Percentiles rank a stretch among this genome's conserved stretches.
phyloP scores from a whole-genome alignment of 75 land plant species.

The Gnetum montanum region DNA sequence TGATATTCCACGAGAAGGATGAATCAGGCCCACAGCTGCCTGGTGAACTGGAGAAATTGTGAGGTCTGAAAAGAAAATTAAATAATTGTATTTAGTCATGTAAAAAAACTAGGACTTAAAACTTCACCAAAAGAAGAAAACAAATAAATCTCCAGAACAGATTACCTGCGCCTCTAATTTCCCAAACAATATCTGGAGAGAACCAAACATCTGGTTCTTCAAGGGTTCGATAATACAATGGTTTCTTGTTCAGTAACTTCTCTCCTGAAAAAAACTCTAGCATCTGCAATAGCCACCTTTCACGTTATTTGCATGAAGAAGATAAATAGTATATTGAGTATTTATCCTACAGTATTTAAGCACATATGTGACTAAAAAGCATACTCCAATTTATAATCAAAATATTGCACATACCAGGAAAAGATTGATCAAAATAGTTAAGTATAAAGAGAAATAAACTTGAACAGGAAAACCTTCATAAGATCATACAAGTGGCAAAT shows the following conservation, averaged over 20 bases:
- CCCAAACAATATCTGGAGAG: conserved; percentile 81
- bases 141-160: background rate
- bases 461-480: too few relatives aligned
- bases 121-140: background rate
- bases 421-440: too few relatives aligned
- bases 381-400: too few relatives aligned
- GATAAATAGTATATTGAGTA: too few relatives aligned
- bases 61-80: conserved; percentile 50
- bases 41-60: conserved; percentile 93
- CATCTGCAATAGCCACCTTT: conserved; percentile 56
- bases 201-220: conserved; percentile 92
- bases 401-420: too few relatives aligned
- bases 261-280: conserved; percentile 70
- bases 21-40: conserved; percentile 86
- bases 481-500: too few relatives aligned
- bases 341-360: too few relatives aligned
- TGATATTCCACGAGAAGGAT: conserved; percentile 90
- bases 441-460: too few relatives aligned
- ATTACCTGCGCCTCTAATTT: conserved; percentile 89
- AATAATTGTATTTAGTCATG: background rate
- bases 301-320: too few relatives aligned
- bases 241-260: conserved; percentile 58
- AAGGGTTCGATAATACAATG: conserved; percentile 66
- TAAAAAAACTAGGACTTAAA: background rate
- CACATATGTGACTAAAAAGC: too few relatives aligned